Evolutionary conservation across 176 grass and related monocot species (phyloP), one percentile per base, ranked within the genome.

Genomic region (Miscanthus lutarioriparius): DNA sequence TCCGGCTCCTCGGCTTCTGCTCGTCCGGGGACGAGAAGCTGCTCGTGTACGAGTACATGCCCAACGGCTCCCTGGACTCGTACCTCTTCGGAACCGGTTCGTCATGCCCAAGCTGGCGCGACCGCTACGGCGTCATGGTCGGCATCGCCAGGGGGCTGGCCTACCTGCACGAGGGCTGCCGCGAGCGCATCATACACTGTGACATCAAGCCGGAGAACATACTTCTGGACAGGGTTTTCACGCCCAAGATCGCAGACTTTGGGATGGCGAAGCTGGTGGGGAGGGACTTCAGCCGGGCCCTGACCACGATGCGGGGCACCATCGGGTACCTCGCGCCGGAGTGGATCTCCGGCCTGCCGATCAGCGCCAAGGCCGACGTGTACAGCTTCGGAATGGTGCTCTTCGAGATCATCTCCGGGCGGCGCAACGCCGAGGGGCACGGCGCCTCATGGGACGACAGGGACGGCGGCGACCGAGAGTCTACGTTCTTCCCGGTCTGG

Each of bases 301-400:
- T 59, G 0, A 59, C 56, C 56, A 59, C 56, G 1, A 59, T 59
- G 56, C 56, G 56, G 0, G 56, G 56, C 56, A 59, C 56, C 56
- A 0, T 59, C 22, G 56, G 56, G 2, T 59, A 59, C 56, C 56
- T 59, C 53, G 53, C 22, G 56, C 56, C 56, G 56, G 56, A 59
- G 56, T 59, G 56, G 56, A 23, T 59, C 56, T 23, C 56, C 56
- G 56, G 56, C 1, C 0, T 59, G 22, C 56, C 56, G 0, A 59
- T 59, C 56, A 59, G 22, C 56, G 35, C 67, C 13, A 90, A 90
- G 76, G 74, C 80, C 71, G 90, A 86, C 54, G 86, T 89, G 76
- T 92, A 89, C 80, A 92, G 83, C 69, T 92, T 83, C 53, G 90
- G 90, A 19, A 75, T 92, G 87, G 38, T 92, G 75, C 80, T 92